A percentile compares a stretch with the other conserved stretches of the same genome.
Conservation (phyloP, 2,329 filamentous ascomycete species). For the Cercospora beticola region DNA sequence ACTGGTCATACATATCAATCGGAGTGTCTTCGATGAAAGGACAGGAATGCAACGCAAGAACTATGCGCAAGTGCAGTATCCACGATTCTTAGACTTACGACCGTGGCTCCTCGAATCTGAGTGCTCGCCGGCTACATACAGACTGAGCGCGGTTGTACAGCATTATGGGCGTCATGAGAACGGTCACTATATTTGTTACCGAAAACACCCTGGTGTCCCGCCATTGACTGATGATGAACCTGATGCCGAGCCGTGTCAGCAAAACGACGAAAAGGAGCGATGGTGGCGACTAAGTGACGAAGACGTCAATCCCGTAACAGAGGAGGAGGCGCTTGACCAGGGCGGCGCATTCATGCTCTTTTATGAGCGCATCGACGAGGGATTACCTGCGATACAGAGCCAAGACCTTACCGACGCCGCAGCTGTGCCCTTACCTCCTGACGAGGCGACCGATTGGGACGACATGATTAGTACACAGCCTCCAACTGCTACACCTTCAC, state of each 20-base stretch:
- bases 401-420: slow-evolving; percentile 17
- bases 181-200: slow-evolving; percentile 91
- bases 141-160: slow-evolving; percentile 67
- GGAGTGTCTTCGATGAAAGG: slow-evolving; percentile 83
- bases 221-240: slow-evolving; percentile 31
- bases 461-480: slow-evolving; percentile 7
- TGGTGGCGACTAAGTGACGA: slow-evolving; percentile 96
- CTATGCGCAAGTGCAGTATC: slow-evolving; percentile 74
- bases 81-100: slow-evolving; percentile 69
- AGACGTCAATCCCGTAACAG: slow-evolving; percentile 70
- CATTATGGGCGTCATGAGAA: slow-evolving; percentile 92
- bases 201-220: slow-evolving; percentile 58
- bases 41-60: slow-evolving; percentile 84
- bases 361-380: slow-evolving; percentile 64
- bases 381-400: background rate
- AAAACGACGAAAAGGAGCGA: slow-evolving; percentile 45
- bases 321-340: slow-evolving; percentile 71
- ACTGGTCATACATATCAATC: slow-evolving; percentile 83
- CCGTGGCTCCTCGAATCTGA: slow-evolving; percentile 71
- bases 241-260: slow-evolving; percentile 14
- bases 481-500: slow-evolving; percentile 21
- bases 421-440: slow-evolving; percentile 21
- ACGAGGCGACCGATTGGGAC: slow-evolving; percentile 24
- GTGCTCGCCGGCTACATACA: slow-evolving; percentile 19
- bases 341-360: slow-evolving; percentile 95